Base-by-base conservation (phyloP, 192 early-diverging fungal genomes). In the Cetraspora pellucida region DNA sequence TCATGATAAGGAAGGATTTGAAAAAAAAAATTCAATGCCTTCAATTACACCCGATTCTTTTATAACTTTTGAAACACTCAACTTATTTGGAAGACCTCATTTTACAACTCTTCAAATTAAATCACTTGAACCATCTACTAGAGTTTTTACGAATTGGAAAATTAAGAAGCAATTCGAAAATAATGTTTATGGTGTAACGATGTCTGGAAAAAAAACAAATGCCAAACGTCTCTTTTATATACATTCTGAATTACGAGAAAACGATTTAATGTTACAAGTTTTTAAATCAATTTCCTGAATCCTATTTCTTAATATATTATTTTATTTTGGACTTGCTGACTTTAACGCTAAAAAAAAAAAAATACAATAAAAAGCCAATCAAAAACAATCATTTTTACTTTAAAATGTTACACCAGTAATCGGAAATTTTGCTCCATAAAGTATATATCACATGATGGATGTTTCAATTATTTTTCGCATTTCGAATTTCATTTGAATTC, bases 111-210 rank as follows among this genome's bases (percentile, higher is more conserved):
- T 89, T 21, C 84, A 84, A 4, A 72, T 84, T 7, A 72, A 79
- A 17, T 80, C 82, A n/a, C 77, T 89, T 10, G 82, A 82, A 30
- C 83, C 86, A 25, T 86, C 86, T n/a, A 84, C 83, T 13, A 81
- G 86, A 31, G 79, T 87, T 14, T 89, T 89, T 64, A 87, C 88
- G 49, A 85, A 82, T 57, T 71, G 69, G 69, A 71, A 71, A 31
- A 43, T 71, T 27, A 71, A 71, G 7, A 71, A 71, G 27, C 9
- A 28, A 52, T 71, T 30, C 28, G 69, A 71, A 54, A 47, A 49
- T 49, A 17, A 52, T 7, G 10, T 71, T 50, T 17, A 0, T n/a
- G 69, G 46, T 2, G 43, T 28, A 10, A 17, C 21, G 11, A 71
- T 27, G 13, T 43, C 17, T 13, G 69, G 69, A 19, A 71, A 71